Evolutionary conservation across 202 grass and related monocot species (phyloP).

Genomic region (Eragrostis tef): DNA sequence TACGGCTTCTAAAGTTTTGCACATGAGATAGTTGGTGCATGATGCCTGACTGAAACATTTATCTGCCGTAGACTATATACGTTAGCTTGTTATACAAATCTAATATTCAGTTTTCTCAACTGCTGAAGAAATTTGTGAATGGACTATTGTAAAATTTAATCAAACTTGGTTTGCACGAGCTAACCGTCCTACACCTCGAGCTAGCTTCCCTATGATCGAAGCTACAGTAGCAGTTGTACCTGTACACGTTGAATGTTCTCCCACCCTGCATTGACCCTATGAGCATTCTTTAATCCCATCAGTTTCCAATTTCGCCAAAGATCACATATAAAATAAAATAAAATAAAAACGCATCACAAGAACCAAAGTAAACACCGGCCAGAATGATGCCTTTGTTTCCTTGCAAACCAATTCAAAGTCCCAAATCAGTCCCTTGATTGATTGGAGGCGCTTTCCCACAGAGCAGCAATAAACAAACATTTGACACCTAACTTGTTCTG

Average conservation of each 20-base stretch:
- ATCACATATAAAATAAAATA: neutral
- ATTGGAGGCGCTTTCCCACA: slow-evolving; percentile 33
- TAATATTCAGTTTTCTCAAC: neutral
- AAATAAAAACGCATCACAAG: slow-evolving; percentile 23
- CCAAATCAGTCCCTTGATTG: slow-evolving; percentile 34
- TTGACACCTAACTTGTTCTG: slow-evolving; percentile 52
- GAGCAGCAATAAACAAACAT: slow-evolving; percentile 44
- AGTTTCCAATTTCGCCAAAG: slow-evolving; percentile 20
- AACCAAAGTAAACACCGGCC: slow-evolving; percentile 54
- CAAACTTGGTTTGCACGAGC: slow-evolving; percentile 30
- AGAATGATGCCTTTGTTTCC: slow-evolving; percentile 51
- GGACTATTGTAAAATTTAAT: neutral
- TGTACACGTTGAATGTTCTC: slow-evolving; percentile 19
- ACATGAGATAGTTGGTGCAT: neutral
- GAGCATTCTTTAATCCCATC: slow-evolving; percentile 43
- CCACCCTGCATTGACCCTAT: slow-evolving; percentile 43
- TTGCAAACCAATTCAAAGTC: slow-evolving; percentile 44
- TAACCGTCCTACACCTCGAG: slow-evolving; percentile 42
- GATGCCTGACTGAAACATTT: too few relatives aligned
- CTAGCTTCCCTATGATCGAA: slow-evolving; percentile 5
- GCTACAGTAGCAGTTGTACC: neutral
- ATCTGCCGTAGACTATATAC: neutral
- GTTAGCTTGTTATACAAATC: neutral
- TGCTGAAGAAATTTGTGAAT: neutral
- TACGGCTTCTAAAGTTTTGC: neutral